A percentile compares a stretch with the other conserved stretches of the same genome.
phyloP scores from a whole-genome alignment of 148 eudicot species.

The Fagopyrum homotropicum region DNA sequence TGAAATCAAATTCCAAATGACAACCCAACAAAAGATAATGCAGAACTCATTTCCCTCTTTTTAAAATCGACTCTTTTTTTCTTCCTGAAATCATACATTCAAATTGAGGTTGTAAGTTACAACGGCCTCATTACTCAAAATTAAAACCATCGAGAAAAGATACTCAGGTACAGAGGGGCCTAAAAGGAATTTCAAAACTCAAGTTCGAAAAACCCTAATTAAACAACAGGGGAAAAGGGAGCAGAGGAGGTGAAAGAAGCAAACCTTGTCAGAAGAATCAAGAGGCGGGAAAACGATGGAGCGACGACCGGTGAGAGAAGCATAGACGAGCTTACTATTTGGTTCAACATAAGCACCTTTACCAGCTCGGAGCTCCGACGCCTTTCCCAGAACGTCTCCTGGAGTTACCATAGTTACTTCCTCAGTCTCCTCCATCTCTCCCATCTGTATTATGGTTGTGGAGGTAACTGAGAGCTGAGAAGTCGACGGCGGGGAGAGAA shows the following conservation, averaged over 20 bases:
- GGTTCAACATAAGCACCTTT: constrained; percentile 59
- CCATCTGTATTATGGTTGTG: neutral
- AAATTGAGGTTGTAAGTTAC: neutral
- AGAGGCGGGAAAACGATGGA: constrained; percentile 34
- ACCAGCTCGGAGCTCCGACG: constrained; percentile 52
- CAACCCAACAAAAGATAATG: no score
- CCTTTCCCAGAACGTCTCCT: constrained; percentile 68
- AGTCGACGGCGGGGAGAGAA: neutral
- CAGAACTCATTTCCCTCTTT: no score
- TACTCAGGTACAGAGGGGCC: neutral
- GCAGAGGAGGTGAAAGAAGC: neutral
- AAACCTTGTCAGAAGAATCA: constrained; percentile 56
- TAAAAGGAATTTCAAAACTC: neutral
- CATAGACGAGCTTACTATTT: constrained; percentile 43
- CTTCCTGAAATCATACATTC: neutral
- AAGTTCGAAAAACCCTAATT: constrained; percentile 2
- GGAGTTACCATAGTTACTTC: constrained; percentile 62
- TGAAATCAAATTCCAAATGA: no score
- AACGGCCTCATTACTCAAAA: neutral
- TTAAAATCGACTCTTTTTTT: no score
- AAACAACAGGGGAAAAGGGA: constrained; percentile 1
- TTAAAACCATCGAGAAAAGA: neutral
- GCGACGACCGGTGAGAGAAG: constrained; percentile 67
- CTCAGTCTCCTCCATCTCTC: constrained; percentile 20
- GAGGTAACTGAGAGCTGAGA: neutral